Evolutionary conservation across 2,329 filamentous ascomycete species (phyloP).

Genomic region (Hypoxylon sp.): DNA sequence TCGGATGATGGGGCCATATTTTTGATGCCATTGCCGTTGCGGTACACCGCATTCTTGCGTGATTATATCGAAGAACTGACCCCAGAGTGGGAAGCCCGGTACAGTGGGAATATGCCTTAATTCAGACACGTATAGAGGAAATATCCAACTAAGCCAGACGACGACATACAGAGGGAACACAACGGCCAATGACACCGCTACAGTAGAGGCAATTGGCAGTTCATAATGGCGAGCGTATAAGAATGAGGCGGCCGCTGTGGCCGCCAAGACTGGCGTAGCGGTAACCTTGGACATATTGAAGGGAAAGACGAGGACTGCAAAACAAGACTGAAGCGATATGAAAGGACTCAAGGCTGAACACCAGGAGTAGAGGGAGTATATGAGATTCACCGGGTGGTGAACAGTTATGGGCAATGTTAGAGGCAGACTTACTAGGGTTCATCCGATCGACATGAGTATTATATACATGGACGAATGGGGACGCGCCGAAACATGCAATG

Average conservation of each 20-base stretch:
- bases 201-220: constrained; percentile 38
- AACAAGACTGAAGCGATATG: neutral
- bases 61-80: constrained; percentile 58
- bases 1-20: constrained; percentile 58
- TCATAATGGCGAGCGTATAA: constrained; percentile 45
- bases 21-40: constrained; percentile 58
- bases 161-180: constrained; percentile 50
- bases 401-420: constrained; percentile 7
- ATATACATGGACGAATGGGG: constrained; percentile 33
- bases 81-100: constrained; percentile 57
- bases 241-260: constrained; percentile 45
- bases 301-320: constrained; percentile 3
- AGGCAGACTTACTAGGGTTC: constrained; percentile 14
- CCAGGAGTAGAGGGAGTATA: constrained; percentile 30
- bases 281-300: constrained; percentile 45
- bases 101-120: constrained; percentile 59
- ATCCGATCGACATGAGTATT: constrained; percentile 36
- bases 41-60: constrained; percentile 57
- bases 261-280: constrained; percentile 44
- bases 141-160: constrained; percentile 55
- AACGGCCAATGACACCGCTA: constrained; percentile 36
- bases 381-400: constrained; percentile 23
- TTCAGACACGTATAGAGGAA: constrained; percentile 58
- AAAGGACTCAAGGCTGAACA: constrained; percentile 8
- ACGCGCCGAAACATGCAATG: constrained; percentile 28